Evolutionary conservation across 306 rosid genomes (phyloP).

Genomic region (Glycine tomentella): DNA sequence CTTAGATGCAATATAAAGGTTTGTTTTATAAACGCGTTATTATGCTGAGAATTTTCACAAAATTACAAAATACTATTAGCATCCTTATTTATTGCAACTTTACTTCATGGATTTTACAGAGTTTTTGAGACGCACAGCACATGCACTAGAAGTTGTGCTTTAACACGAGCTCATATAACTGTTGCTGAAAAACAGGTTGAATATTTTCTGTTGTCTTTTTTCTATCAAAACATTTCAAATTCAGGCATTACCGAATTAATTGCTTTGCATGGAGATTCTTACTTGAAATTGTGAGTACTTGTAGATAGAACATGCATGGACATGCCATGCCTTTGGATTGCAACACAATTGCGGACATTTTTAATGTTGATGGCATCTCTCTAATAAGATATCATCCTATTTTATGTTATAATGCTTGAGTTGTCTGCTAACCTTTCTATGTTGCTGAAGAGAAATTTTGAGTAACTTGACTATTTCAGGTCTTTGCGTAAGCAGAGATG

Average conservation of each 20-base stretch:
- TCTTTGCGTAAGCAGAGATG: constrained; percentile 30
- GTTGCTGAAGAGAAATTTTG: constrained; percentile 36
- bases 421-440: constrained; percentile 20
- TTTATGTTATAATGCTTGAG: background rate
- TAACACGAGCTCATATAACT: background rate
- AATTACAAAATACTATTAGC: background rate
- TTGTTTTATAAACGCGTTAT: background rate
- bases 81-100: background rate
- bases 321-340: background rate
- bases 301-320: constrained; percentile 10
- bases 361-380: background rate
- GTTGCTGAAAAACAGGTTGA: background rate
- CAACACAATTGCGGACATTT: background rate
- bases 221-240: background rate
- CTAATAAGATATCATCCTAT: background rate
- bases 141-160: background rate
- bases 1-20: background rate
- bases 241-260: background rate
- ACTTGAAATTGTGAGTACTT: constrained; percentile 23
- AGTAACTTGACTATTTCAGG: constrained; percentile 51
- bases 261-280: background rate
- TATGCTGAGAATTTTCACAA: background rate
- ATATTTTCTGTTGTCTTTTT: background rate
- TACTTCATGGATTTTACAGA: background rate
- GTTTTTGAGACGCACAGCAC: background rate